Evolutionary conservation across 495 filamentous ascomycete species (phyloP), one percentile per base, ranked within the genome.

Genomic region (Lophiostoma macrostomum): DNA sequence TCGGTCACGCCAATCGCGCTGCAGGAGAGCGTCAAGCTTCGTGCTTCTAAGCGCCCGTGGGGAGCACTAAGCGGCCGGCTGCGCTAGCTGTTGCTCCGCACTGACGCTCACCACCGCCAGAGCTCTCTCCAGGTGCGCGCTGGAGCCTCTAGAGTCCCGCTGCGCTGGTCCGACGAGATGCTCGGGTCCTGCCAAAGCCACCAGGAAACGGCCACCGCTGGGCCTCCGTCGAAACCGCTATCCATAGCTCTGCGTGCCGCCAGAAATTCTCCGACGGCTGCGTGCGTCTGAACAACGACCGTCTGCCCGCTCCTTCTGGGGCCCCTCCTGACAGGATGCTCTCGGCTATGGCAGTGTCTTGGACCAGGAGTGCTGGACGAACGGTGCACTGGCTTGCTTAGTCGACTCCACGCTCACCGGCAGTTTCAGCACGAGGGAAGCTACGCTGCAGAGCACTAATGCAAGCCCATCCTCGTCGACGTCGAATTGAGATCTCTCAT

Each of bases 371-470:
- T 50, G 34, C 44, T 58, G 39, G 40, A 22, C 30, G 47, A 50
- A 58, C 37, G 54, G 25, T 31, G 36, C 51, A 39, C 47, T 51
- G 22, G 24, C 34, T 25, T 43, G 50, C 50, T 53, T 53, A 44
- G 52, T 10, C 42, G 23, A 32, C 6, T n/a, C 32, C 25, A 38
- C 27, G 18, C 28, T 56, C 35, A 56, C 29, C 48, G 48, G 56
- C 49, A 50, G 29, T 58, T 35, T 44, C 43, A 52, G 55, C 45
- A 36, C 41, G 41, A 23, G 55, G n/a, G n/a, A n/a, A 19, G 29
- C 34, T 14, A 14, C 18, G 30, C 56, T 59, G 48, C 56, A 59
- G 2, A n/a, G 41, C 40, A 48, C 56, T 59, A 53, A 51, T 59
- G 56, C 56, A 59, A 32, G n/a, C 23, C 7, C 47, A 16, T 24